A percentile compares a stretch with the other conserved stretches of the same genome.
These are phyloP conservation scores for Vigna trinervia DNA, from an alignment of 306 rosid genomes.

Conservation along the genomic window DNA sequence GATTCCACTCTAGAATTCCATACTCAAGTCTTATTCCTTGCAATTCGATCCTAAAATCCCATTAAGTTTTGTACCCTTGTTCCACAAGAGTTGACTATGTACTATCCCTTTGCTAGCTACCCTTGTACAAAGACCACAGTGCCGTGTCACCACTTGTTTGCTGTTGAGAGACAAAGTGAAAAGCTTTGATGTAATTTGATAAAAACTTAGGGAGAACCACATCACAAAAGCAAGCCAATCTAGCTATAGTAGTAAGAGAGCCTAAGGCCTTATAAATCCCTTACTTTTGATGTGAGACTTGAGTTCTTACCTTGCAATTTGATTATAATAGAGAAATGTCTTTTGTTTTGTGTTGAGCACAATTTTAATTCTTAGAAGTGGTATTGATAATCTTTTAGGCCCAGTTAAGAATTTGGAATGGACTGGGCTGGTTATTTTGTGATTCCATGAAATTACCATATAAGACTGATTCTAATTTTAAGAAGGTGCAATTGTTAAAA, in stretches of 20 bases:
- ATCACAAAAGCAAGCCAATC: background rate
- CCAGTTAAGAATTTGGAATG: background rate
- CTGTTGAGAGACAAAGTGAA: background rate
- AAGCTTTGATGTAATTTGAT: background rate
- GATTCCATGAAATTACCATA: slow-evolving; percentile 2
- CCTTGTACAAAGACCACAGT: background rate
- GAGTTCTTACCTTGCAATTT: background rate
- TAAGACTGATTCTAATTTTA: background rate
- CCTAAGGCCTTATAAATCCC: background rate
- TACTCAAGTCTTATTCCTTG: background rate
- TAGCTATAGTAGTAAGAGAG: no score
- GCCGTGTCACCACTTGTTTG: background rate
- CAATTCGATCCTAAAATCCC: background rate
- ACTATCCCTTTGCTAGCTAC: background rate
- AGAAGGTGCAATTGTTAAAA: background rate
- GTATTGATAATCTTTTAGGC: background rate
- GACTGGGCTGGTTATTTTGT: background rate
- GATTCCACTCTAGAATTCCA: no score
- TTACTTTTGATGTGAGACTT: background rate
- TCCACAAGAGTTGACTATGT: background rate
- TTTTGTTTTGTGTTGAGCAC: background rate
- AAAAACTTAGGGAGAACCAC: background rate
- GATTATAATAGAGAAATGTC: background rate
- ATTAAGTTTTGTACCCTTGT: background rate
- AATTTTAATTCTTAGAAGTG: background rate